Base-by-base conservation (phyloP, 2,329 filamentous ascomycete genomes). In the Amauroascus niger region DNA sequence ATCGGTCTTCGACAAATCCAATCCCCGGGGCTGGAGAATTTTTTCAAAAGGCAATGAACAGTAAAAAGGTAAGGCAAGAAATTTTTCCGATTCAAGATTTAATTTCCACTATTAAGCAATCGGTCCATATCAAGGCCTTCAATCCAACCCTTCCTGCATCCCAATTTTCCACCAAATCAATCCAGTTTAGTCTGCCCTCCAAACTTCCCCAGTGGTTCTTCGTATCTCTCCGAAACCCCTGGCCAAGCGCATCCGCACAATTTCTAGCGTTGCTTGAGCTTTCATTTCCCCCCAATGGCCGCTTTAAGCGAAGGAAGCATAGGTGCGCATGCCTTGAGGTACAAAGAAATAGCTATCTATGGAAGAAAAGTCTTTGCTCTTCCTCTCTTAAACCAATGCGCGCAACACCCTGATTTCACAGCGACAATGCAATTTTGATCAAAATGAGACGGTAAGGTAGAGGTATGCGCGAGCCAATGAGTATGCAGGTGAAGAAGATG, bases 381-480 rank as follows among this genome's bases (percentile, higher is more conserved):
- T 26, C 20, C 16, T 48, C 49, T 35, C 49, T 52, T 40, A 45
- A 46, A 46, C 40, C 40, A 45, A 52, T 44, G 41, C 33, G 32
- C 41, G 20, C 41, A 37, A 39, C 18, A n/a, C 37, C 20, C 37
- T 35, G 35, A 30, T 45, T 39, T 39, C 53, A 37, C 18, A 20
- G 41, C 52, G 40, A 46, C 32, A 35, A 55, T 45, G 53, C 53
- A 45, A 22, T 16, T 49, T 37, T 50, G 30, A 24, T 37, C n/a
- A 14, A 44, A 40, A 14, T n/a, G 6, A 49, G 24, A 40, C 28
- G 14, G 32, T 18, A 32, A 18, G n/a, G 18, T 24, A 46, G 22
- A 48, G 32, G 18, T 22, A 53, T 13, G 6, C 13, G 16, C 32
- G 41, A 32, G 40, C 33, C 33, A 47, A 26, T 24, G 18, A 16